Evolutionary conservation across 2,329 filamentous ascomycete species (phyloP).

Genomic region (Didymella pinodella): DNA sequence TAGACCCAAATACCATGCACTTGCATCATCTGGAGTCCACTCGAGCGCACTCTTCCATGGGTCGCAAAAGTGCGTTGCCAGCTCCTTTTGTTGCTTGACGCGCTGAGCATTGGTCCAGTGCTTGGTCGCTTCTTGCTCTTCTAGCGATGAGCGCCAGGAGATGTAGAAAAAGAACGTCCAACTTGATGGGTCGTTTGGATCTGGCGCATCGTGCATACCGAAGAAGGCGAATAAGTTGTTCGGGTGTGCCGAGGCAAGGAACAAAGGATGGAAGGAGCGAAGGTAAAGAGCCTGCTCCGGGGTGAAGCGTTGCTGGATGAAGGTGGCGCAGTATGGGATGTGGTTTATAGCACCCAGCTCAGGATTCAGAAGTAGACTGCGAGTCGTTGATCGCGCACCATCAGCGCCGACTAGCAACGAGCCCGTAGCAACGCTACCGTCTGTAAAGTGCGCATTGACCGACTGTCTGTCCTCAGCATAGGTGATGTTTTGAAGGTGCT

Average conservation of each 20-base stretch:
- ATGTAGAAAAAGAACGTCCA: constrained; percentile 61
- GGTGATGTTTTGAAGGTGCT: constrained; percentile 48
- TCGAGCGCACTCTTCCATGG: constrained; percentile 54
- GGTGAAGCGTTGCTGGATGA: constrained; percentile 55
- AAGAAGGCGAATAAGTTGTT: constrained; percentile 57
- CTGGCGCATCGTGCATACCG: constrained; percentile 54
- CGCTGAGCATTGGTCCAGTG: constrained; percentile 48
- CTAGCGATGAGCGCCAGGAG: constrained; percentile 52
- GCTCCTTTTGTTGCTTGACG: constrained; percentile 53
- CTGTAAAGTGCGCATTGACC: constrained; percentile 48
- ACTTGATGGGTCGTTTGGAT: constrained; percentile 49
- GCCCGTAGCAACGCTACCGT: constrained; percentile 43
- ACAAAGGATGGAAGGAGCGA: constrained; percentile 56
- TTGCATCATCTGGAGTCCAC: constrained; percentile 44
- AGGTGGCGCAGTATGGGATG: constrained; percentile 57
- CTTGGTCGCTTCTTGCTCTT: constrained; percentile 53
- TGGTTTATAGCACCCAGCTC: constrained; percentile 43
- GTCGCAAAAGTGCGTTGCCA: constrained; percentile 52
- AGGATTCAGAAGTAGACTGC: constrained; percentile 41
- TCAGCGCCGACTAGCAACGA: constrained; percentile 50
- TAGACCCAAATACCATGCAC: constrained; percentile 47
- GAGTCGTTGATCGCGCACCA: constrained; percentile 45
- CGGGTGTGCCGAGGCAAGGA: constrained; percentile 55
- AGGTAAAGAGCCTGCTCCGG: constrained; percentile 55
- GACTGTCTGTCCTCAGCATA: constrained; percentile 42